Percentiles rank a stretch among this genome's conserved stretches.
These are phyloP conservation scores for Hortiboletus campestris DNA, from an alignment of 768 basidiomycete species.

Conservation along the genomic window DNA sequence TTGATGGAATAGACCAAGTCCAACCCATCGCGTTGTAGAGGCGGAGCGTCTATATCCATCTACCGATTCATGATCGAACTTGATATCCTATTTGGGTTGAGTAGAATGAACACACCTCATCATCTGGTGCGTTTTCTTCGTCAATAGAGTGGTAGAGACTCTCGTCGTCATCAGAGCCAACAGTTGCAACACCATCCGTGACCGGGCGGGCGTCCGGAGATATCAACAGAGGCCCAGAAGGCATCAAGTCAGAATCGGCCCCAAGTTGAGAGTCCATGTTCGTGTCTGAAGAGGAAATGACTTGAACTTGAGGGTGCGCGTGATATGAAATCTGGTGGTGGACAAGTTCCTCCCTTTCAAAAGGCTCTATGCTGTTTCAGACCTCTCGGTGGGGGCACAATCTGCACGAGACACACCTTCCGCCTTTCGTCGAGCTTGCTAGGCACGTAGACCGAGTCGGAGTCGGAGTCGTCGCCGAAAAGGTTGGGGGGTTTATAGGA, in stretches of 20 bases:
- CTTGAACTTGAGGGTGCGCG: neutral
- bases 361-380: conserved; percentile 9
- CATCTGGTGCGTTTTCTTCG: neutral
- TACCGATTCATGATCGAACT: neutral
- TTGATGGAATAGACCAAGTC: conserved; percentile 34
- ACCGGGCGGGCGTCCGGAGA: neutral
- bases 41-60: conserved; percentile 17
- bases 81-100: neutral
- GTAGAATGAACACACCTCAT: conserved; percentile 11
- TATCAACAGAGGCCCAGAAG: neutral
- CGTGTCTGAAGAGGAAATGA: neutral
- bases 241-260: conserved; percentile 2
- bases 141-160: conserved; percentile 16
- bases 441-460: neutral
- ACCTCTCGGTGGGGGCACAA: too few relatives aligned
- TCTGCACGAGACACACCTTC: conserved; percentile 6
- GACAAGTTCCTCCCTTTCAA: neutral
- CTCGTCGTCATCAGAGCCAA: neutral
- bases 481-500: conserved; percentile 10
- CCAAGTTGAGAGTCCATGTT: conserved; percentile 1
- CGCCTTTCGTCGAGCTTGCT: conserved; percentile 13
- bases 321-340: neutral
- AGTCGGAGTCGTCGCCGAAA: neutral
- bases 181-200: neutral
- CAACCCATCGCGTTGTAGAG: conserved; percentile 6